Base-by-base conservation (phyloP, 139 green algal genomes). In the Volvox reticuliferus region DNA sequence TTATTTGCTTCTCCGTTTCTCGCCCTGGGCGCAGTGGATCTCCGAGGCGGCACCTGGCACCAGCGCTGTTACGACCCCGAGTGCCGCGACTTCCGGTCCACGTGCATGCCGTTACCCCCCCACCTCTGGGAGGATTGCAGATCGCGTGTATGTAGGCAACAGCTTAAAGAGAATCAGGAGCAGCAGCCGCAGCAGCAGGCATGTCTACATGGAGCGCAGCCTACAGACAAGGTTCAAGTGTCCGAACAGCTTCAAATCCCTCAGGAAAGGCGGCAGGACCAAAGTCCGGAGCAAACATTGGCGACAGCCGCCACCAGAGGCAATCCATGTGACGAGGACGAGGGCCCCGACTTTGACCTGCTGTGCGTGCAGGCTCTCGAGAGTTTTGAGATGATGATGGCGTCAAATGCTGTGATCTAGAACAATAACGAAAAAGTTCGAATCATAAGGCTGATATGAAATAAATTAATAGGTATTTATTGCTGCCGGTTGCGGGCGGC, bases 21-120 rank as follows among this genome's bases (percentile, higher is more conserved):
- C 16, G 65, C 65, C 21, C 3, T 79, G 1, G 1, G 16, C 1
- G 63, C 17, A 91, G 92, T 94, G 35, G 92, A 94, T 55, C 71
- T 94, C 55, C 22, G 24, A 1, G 81, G 17, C 68, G 92, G 92
- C 44, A 75, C 82, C 24, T 98, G 94, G 94, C 92, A 80, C 79
- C 94, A 97, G 84, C 89, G 92, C 82, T 97, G 96, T 86, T 61
- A 84, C 68, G 88, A 92, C 67, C 79, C 88, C 20, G 69, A 85
- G 33, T 92, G 88, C 44, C 68, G 73, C 1, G 73, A 83, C 86
- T 90, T 90, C 86, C 44, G 86, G 16, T 90, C 86, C n/a, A n/a
- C 86, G 20, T 28, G 36, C 50, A 83, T 90, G 86, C 86, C 86
- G 12, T 55, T 90, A 44, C 86, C 86, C 12, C 18, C n/a, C 0